A percentile compares a stretch with the other conserved stretches of the same genome.
Evolutionary conservation across 164 flowering plant species (phyloP).

Genomic region (Sextonia rubra): DNA sequence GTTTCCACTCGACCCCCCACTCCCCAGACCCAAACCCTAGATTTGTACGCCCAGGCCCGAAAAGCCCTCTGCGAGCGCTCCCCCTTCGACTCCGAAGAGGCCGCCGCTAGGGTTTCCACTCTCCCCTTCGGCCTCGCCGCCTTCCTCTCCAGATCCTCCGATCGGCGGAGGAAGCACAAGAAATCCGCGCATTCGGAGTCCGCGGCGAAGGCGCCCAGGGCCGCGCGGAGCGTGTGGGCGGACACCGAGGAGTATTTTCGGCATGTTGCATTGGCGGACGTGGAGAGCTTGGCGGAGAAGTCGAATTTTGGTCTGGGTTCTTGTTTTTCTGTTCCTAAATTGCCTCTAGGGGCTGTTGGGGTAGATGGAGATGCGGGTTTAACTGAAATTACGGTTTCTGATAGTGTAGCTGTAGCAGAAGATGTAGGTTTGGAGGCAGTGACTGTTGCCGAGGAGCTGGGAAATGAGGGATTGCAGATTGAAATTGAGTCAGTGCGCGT

Average conservation of each 20-base stretch:
- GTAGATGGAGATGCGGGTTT: slow-evolving; percentile 10
- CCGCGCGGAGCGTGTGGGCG: slow-evolving; percentile 47
- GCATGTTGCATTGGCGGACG: slow-evolving; percentile 47
- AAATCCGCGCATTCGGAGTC: slow-evolving; percentile 42
- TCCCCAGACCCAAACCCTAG: slow-evolving; percentile 21
- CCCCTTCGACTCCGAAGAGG: slow-evolving; percentile 70
- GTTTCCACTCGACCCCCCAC: slow-evolving; percentile 7
- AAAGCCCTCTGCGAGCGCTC: slow-evolving; percentile 64
- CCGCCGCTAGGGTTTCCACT: slow-evolving; percentile 29
- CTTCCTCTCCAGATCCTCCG: slow-evolving; percentile 36
- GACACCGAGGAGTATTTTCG: slow-evolving; percentile 79
- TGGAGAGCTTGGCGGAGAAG: slow-evolving; percentile 40
- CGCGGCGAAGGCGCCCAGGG: background rate
- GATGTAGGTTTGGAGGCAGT: background rate
- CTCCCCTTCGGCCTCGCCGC: slow-evolving; percentile 59
- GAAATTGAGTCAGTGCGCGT: slow-evolving; percentile 7
- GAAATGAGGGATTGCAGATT: slow-evolving; percentile 3
- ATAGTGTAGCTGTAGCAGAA: slow-evolving; percentile 8
- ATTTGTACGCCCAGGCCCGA: slow-evolving; percentile 60
- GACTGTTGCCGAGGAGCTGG: slow-evolving; percentile 7
- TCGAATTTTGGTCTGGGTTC: slow-evolving; percentile 21
- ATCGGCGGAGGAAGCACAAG: slow-evolving; percentile 55
- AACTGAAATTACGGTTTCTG: background rate
- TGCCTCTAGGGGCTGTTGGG: slow-evolving; percentile 1
- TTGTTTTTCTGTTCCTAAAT: slow-evolving; percentile 42